Percentiles rank a stretch among this genome's conserved stretches.
Evolutionary conservation across 2,329 filamentous ascomycete genomes (phyloP).

Genomic region (Fusarium gaditjirri): DNA sequence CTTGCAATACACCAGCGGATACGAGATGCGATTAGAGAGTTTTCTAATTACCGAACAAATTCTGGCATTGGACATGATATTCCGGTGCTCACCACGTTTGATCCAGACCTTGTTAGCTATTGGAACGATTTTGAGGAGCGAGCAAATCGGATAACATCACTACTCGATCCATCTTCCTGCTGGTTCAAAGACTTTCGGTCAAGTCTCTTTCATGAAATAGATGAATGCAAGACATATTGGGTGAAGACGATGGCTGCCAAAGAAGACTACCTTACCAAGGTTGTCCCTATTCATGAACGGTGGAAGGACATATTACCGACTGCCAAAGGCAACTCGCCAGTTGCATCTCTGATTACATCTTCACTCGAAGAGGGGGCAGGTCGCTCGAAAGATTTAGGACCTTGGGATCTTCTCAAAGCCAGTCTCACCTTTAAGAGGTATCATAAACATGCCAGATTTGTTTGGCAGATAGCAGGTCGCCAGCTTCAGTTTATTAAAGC

Average conservation of each 20-base stretch:
- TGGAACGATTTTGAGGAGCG: too few species aligned
- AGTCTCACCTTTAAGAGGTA: neutral
- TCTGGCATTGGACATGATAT: too few species aligned
- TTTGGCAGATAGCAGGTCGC: neutral
- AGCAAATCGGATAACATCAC: too few species aligned
- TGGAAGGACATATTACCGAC: neutral
- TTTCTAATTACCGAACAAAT: too few species aligned
- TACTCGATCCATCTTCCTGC: too few species aligned
- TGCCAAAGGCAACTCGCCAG: too few species aligned
- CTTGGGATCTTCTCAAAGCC: neutral
- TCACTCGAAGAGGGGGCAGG: neutral
- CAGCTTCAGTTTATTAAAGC: slow-evolving; percentile 3
- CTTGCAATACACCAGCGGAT: too few species aligned
- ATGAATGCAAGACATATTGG: neutral
- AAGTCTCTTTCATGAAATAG: neutral
- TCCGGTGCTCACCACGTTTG: too few species aligned
- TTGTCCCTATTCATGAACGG: neutral
- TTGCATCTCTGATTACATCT: neutral
- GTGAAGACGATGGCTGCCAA: neutral
- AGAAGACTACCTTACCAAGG: neutral
- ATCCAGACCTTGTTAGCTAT: too few species aligned
- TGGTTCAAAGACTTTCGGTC: neutral
- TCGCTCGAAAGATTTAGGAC: neutral
- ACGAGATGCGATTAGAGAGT: too few species aligned
- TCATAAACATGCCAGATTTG: neutral